These are phyloP conservation scores for Neurospora sp. DNA, from an alignment of 495 filamentous ascomycete genomes.

Conservation along the genomic window DNA sequence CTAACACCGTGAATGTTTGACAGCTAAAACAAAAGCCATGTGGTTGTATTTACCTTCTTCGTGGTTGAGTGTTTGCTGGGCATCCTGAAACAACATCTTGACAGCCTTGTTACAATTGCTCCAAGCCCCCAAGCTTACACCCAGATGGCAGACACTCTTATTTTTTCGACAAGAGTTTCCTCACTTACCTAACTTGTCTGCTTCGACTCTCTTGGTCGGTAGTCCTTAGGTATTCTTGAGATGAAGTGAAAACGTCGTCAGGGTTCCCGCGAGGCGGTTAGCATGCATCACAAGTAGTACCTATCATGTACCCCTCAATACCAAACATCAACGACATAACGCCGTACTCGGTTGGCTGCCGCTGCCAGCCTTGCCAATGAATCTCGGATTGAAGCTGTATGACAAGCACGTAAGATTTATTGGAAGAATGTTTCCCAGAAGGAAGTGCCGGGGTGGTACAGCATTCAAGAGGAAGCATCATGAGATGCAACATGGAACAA, in stretches of 20 bases:
- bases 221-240: no score
- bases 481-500: background rate
- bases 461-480: background rate
- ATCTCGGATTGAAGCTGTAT: background rate
- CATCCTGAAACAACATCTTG: background rate
- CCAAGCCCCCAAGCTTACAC: no score
- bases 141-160: no score
- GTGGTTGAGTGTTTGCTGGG: background rate
- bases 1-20: background rate
- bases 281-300: background rate
- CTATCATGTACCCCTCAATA: background rate
- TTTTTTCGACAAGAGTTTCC: background rate
- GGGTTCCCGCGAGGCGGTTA: no score
- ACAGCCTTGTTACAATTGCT: background rate
- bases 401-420: background rate
- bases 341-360: background rate
- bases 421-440: background rate
- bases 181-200: no score
- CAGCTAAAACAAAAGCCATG: background rate
- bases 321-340: background rate
- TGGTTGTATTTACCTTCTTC: background rate
- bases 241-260: no score
- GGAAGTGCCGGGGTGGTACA: background rate
- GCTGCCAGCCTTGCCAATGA: no score
- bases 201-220: no score